phyloP scores from a whole-genome alignment of 106 monocot species.

The Gastrodia elata region DNA sequence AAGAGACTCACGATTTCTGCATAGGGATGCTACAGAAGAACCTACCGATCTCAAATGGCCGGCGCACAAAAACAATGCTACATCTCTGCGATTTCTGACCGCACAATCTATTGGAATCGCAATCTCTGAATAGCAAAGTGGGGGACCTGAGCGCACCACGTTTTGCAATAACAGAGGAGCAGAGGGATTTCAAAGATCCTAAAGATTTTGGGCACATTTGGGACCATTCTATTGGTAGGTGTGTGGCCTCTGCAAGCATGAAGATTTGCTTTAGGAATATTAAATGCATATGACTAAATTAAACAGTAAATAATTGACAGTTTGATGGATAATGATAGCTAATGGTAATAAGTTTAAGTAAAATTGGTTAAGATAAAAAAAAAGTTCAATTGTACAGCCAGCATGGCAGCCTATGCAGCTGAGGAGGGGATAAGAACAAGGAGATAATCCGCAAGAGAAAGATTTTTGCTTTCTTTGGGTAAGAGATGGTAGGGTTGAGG shows the following conservation, averaged over 20 bases:
- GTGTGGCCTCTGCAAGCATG: neutral
- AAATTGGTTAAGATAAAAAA: no score
- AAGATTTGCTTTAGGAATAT: neutral
- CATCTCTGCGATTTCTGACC: neutral
- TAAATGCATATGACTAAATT: neutral
- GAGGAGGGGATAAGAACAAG: neutral
- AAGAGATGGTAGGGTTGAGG: neutral
- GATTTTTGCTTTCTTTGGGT: neutral
- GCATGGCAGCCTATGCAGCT: neutral
- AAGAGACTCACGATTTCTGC: no score
- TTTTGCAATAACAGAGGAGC: neutral
- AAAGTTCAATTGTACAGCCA: neutral
- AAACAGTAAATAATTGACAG: neutral
- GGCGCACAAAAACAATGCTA: neutral
- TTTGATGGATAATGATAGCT: neutral
- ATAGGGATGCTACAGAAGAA: no score
- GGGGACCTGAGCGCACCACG: neutral
- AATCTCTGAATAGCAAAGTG: neutral
- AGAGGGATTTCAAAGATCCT: neutral
- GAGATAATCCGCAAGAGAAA: neutral
- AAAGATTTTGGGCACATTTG: neutral
- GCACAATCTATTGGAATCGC: neutral
- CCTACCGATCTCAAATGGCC: no score
- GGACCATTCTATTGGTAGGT: neutral
- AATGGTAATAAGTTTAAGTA: neutral